These are phyloP conservation scores for Alternaria arborescens DNA, from an alignment of 2,329 filamentous ascomycete species.

Conservation along the genomic window DNA sequence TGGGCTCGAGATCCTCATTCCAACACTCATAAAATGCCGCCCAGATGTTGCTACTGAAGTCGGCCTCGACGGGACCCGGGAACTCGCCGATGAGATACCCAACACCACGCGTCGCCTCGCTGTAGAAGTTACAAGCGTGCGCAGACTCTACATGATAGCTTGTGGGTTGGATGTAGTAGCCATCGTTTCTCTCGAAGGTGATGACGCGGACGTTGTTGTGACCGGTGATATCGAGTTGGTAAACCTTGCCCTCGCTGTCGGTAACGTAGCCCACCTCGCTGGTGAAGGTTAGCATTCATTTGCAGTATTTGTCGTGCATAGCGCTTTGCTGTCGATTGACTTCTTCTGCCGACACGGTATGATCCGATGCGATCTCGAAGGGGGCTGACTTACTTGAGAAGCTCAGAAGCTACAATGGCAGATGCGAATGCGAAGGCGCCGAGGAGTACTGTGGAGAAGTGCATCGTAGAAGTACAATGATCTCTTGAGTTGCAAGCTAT, in stretches of 20 bases:
- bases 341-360: not conserved
- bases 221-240: conserved; percentile 10
- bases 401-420: not conserved
- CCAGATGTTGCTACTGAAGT: conserved; percentile 6
- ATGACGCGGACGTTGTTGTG: conserved; percentile 7
- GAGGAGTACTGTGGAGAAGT: not conserved
- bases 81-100: conserved; percentile 17
- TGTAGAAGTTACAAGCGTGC: conserved; percentile 18
- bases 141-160: conserved; percentile 8
- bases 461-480: not conserved
- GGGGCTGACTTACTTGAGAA: not conserved
- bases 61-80: conserved; percentile 4
- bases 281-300: not conserved
- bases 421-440: not conserved
- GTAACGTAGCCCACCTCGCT: conserved; percentile 7
- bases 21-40: conserved; percentile 21
- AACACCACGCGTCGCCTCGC: conserved; percentile 2
- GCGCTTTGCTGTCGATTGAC: not conserved
- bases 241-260: conserved; percentile 2
- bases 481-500: not conserved
- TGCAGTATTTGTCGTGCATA: not conserved
- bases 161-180: conserved; percentile 9
- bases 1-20: not conserved
- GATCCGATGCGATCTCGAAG: not conserved
- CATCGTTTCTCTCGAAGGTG: not conserved